Conservation (phyloP, 257 asterid species). For the Cruciata laevipes region DNA sequence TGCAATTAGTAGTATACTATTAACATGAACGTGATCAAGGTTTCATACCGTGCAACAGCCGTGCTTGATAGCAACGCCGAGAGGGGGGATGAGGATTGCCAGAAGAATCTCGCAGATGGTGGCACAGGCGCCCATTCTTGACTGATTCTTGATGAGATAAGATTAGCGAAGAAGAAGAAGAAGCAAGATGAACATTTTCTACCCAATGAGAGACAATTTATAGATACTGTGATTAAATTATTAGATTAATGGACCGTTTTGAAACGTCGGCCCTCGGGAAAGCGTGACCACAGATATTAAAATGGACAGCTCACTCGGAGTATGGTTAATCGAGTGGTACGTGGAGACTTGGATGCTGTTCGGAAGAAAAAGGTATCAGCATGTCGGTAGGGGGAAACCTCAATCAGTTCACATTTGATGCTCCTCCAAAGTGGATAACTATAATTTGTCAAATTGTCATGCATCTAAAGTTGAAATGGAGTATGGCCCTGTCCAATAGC, state of each 20-base stretch:
- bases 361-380: background rate
- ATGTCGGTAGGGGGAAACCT: background rate
- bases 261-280: background rate
- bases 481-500: no score
- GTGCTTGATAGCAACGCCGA: slow-evolving; percentile 73
- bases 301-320: background rate
- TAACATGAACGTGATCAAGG: no score
- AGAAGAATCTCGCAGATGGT: slow-evolving; percentile 52
- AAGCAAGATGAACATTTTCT: background rate
- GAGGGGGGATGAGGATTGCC: slow-evolving; percentile 71
- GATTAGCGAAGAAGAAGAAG: background rate
- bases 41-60: slow-evolving; percentile 68
- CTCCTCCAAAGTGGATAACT: background rate
- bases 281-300: background rate
- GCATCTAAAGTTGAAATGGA: no score
- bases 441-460: no score
- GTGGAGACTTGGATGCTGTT: background rate
- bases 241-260: background rate
- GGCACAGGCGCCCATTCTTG: slow-evolving; percentile 41
- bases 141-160: background rate
- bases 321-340: background rate
- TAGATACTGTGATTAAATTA: no score
- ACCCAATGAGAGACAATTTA: background rate
- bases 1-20: no score
- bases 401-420: background rate